Base-by-base conservation (phyloP, 768 basidiomycete species). In the Jaapia argillacea region DNA sequence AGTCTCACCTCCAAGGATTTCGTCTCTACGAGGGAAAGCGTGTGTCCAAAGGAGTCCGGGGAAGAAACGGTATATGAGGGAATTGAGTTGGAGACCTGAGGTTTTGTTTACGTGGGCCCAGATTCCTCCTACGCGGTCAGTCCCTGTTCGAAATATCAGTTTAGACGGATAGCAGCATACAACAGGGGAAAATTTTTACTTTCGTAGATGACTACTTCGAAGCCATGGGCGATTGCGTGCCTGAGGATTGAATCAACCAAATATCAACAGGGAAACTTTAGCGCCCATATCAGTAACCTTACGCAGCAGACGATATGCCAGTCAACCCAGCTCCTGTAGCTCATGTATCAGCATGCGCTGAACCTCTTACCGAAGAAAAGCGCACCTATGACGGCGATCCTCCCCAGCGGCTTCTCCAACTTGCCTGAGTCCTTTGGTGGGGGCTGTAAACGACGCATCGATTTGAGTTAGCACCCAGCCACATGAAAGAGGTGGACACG, bases 81-180 rank as follows among this genome's bases (percentile, higher is more conserved):
- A 72, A 54, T 72, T 74, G 35, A 75, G 60, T 50, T 75, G 74
- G 0, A 75, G 59, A 4, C 68, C 68, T 1, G 69, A 71, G 0
- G 72, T 71, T n/a, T 54, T 58, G 52, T 75, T 77, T 31, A 73
- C 72, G 26, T 68, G 60, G 0, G 70, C 58, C 74, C 74, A 75
- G 24, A 75, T 71, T 0, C 73, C 73, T 24, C 72, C 74, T n/a
- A 66, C 48, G 5, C 52, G 49, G 13, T 61, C 51, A 16, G 45
- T 47, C n/a, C 54, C 57, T 51, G 37, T 14, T 18, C 24, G 6
- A 6, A 25, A 24, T n/a, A 33, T 33, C 7, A 38, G 10, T 7
- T 7, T 27, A 20, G 6, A 40, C 5, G 3, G 13, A 44, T 7
- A 6, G 21, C 14, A 31, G n/a, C 13, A 6, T 12, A n/a, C 12